phyloP scores from a whole-genome alignment of 208 protist species.

The Trypanosoma mega region DNA sequence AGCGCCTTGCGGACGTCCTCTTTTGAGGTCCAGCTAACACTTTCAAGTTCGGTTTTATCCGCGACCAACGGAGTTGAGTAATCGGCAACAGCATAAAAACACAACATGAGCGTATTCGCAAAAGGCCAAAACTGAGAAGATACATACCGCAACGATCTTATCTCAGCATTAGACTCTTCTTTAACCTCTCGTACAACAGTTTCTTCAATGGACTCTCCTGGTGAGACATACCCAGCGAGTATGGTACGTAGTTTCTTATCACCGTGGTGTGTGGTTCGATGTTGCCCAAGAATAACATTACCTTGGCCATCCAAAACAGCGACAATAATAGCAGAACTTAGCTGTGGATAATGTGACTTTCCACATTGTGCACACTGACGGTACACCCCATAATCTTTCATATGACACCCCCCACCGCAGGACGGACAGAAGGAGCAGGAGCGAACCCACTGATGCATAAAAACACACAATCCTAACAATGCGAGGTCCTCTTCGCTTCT shows the following conservation, averaged over 20 bases:
- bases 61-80: conserved; percentile 17
- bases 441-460: too few species aligned
- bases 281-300: conserved; percentile 48
- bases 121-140: conserved; percentile 58
- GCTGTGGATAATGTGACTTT: too few species aligned
- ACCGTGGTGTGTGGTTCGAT: neutral
- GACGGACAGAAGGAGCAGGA: too few species aligned
- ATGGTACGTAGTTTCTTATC: conserved; percentile 27
- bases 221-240: conserved; percentile 47
- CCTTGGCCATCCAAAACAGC: conserved; percentile 49
- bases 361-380: too few species aligned
- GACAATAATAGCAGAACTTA: too few species aligned
- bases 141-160: conserved; percentile 46
- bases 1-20: conserved; percentile 43
- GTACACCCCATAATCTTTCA: too few species aligned
- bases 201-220: conserved; percentile 54
- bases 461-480: too few species aligned
- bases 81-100: conserved; percentile 54
- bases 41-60: conserved; percentile 39
- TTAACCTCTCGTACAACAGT: conserved; percentile 52
- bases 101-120: conserved; percentile 47
- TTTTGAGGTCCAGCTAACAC: conserved; percentile 50
- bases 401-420: too few species aligned
- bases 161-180: conserved; percentile 49
- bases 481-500: too few species aligned